Conservation (phyloP, 73 alveolate genomes). For the Tetrahymena thermophila region DNA sequence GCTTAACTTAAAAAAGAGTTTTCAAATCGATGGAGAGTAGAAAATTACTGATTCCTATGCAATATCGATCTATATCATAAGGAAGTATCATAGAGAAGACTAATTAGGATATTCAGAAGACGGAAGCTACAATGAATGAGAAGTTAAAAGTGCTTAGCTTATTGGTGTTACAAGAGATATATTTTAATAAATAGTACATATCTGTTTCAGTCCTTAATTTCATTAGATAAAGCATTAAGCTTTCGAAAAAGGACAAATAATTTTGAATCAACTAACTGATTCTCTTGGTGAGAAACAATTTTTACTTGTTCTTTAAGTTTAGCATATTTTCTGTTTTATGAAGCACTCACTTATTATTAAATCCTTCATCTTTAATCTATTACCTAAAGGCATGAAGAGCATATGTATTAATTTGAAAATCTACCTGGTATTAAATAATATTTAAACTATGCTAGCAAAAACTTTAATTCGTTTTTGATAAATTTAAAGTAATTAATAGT, state of each 20-base stretch:
- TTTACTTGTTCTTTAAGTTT: too few species aligned
- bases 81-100: not conserved
- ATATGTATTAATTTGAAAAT: not conserved
- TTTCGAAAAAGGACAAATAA: too few species aligned
- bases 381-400: not conserved
- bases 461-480: not conserved
- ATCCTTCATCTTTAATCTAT: not conserved
- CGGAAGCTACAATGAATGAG: not conserved
- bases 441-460: not conserved
- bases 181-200: not conserved
- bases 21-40: not conserved
- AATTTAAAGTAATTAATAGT: too few species aligned
- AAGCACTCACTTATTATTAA: not conserved
- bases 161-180: not conserved
- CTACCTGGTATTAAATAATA: not conserved
- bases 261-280: too few species aligned
- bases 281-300: not conserved
- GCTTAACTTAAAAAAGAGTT: not conserved
- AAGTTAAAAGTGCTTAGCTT: not conserved
- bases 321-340: not conserved
- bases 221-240: too few species aligned
- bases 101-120: not conserved
- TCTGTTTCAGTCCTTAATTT: not conserved
- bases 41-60: not conserved
- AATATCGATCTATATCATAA: too few species aligned